These are phyloP conservation scores for Metschnikowia bowlesiae DNA, from an alignment of 805 yeast genomes.

Conservation along the genomic window DNA sequence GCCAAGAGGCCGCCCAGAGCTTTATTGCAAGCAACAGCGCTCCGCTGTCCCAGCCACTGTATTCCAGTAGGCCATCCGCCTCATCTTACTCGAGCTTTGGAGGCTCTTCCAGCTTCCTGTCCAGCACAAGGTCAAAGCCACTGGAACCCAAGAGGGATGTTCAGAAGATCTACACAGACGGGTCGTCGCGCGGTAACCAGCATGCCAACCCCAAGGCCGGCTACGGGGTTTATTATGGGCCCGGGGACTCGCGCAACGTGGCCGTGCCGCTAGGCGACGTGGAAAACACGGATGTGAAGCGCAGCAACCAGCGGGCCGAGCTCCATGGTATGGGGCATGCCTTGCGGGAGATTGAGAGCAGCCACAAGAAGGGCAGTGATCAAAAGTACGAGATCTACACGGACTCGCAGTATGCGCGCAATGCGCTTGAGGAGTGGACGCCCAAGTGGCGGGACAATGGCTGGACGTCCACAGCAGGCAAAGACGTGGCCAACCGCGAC, in stretches of 20 bases:
- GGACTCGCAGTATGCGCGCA: slow-evolving; percentile 67
- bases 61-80: not conserved
- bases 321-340: slow-evolving; percentile 63
- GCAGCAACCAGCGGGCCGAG: slow-evolving; percentile 82
- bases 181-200: slow-evolving; percentile 67
- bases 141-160: not conserved
- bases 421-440: slow-evolving; percentile 55
- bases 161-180: slow-evolving; percentile 62
- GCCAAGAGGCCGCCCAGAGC: slow-evolving; percentile 43
- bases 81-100: not conserved
- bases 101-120: not conserved
- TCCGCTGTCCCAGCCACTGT: too few relatives aligned
- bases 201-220: slow-evolving; percentile 46
- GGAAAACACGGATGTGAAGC: slow-evolving; percentile 24
- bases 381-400: slow-evolving; percentile 45
- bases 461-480: slow-evolving; percentile 45
- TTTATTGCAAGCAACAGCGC: not conserved
- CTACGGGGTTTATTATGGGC: slow-evolving; percentile 71
- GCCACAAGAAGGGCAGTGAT: slow-evolving; percentile 6
- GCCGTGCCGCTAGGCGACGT: slow-evolving; percentile 46
- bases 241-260: slow-evolving; percentile 47
- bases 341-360: slow-evolving; percentile 37
- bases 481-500: slow-evolving; percentile 48
- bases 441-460: slow-evolving; percentile 52
- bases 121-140: too few relatives aligned